Evolutionary conservation across 176 grass and related monocot genomes (phyloP).

Genomic region (maize (Zea mays)): Zm-B73-REFERENCE-NAM-5.0 NC_050101.1:152060501-152061000

Average conservation of each 20-base stretch:
- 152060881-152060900: no score
- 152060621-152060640: not conserved
- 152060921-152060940: no score
- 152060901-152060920: no score
- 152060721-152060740: not conserved
- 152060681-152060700: not conserved
- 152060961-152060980: no score
- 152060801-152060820: no score
- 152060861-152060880: no score
- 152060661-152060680: slow-evolving; percentile 18
- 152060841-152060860: no score
- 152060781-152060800: no score
- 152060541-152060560: not conserved
- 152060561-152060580: slow-evolving; percentile 11
- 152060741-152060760: not conserved
- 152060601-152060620: slow-evolving; percentile 15
- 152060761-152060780: not conserved
- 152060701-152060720: slow-evolving; percentile 20
- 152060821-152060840: no score
- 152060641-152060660: slow-evolving; percentile 34
- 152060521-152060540: not conserved
- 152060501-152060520: not conserved
- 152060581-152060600: not conserved
- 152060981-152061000: no score
- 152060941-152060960: no score